Percentiles rank a stretch among this genome's conserved stretches.
These are phyloP conservation scores for Nepenthes gracilis DNA, from an alignment of 148 eudicot species.

Conservation along the genomic window DNA sequence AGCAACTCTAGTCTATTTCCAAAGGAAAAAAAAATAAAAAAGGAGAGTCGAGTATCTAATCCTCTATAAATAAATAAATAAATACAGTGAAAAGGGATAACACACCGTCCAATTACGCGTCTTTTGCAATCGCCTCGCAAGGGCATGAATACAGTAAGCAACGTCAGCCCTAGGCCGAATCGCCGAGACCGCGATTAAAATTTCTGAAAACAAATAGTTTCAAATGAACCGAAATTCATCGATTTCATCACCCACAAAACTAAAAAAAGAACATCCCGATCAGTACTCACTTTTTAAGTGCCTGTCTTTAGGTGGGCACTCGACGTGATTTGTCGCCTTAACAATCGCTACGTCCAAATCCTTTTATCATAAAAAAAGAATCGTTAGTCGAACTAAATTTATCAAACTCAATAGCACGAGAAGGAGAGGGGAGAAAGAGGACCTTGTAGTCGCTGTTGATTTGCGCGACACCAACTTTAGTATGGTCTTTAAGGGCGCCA, in stretches of 20 bases:
- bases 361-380: slow-evolving; percentile 24
- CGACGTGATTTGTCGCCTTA: slow-evolving; percentile 95
- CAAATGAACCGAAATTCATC: background rate
- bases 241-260: slow-evolving; percentile 2
- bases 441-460: slow-evolving; percentile 95
- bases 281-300: slow-evolving; percentile 72
- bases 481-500: slow-evolving; percentile 88
- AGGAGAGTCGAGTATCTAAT: too few species aligned
- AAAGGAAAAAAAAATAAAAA: too few species aligned
- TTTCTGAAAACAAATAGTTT: slow-evolving; percentile 34
- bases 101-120: slow-evolving; percentile 97
- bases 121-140: slow-evolving; percentile 78
- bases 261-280: background rate
- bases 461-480: slow-evolving; percentile 92
- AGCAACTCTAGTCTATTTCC: too few species aligned
- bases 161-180: slow-evolving; percentile 92
- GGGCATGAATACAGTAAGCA: slow-evolving; percentile 83
- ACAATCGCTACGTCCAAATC: slow-evolving; percentile 95
- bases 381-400: background rate
- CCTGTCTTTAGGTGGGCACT: slow-evolving; percentile 88
- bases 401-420: background rate
- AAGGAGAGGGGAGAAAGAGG: background rate
- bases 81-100: background rate
- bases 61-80: too few species aligned
- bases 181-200: slow-evolving; percentile 68